Percentiles rank a stretch among this genome's conserved stretches.
Evolutionary conservation across 306 rosid genomes (phyloP).

Genomic region (Cicer cuneatum): DNA sequence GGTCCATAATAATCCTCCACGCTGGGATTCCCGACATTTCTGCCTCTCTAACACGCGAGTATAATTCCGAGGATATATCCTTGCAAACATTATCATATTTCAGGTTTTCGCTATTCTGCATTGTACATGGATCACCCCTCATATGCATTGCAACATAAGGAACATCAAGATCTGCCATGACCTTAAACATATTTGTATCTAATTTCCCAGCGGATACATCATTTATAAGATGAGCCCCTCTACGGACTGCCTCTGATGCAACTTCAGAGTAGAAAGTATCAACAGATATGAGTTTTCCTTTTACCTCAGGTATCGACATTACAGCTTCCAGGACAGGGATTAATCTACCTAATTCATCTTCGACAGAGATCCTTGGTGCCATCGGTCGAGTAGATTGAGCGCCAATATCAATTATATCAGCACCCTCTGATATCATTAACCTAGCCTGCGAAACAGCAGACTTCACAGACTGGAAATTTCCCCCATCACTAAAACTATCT

Average conservation of each 20-base stretch:
- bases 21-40: conserved; percentile 85
- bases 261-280: conserved; percentile 87
- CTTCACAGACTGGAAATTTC: conserved; percentile 67
- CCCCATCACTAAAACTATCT: conserved; percentile 94
- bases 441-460: conserved; percentile 76
- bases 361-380: conserved; percentile 67
- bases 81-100: conserved; percentile 72
- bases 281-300: conserved; percentile 79
- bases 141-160: conserved; percentile 95
- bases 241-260: conserved; percentile 80
- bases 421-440: conserved; percentile 80
- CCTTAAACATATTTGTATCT: conserved; percentile 74
- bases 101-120: conserved; percentile 75
- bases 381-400: conserved; percentile 88
- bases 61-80: conserved; percentile 74
- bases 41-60: conserved; percentile 62
- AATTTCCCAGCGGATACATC: conserved; percentile 77
- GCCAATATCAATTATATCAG: conserved; percentile 91
- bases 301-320: conserved; percentile 66
- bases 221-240: conserved; percentile 85
- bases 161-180: conserved; percentile 80
- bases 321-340: conserved; percentile 84
- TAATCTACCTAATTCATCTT: conserved; percentile 78
- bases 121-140: conserved; percentile 89
- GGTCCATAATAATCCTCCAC: conserved; percentile 86